Base-by-base conservation (phyloP, 352 stramenopile species). In the Aphanomyces euteiches region DNA sequence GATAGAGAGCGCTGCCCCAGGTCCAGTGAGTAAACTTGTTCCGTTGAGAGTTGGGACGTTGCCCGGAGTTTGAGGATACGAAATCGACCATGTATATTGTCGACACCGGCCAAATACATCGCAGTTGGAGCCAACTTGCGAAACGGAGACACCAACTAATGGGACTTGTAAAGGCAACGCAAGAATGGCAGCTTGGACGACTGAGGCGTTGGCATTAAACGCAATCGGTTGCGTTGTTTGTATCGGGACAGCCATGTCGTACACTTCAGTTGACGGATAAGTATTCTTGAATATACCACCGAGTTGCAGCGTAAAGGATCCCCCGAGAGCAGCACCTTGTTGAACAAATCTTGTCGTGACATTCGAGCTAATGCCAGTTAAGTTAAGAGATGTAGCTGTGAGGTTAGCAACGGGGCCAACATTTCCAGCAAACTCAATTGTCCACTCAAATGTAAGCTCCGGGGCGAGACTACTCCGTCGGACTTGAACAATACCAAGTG, bases 81-180 rank as follows among this genome's bases (percentile, higher is more conserved):
- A 88, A 57, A 93, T 82, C 0, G 72, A 78, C 85, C 85, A 93
- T 6, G 69, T 82, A 74, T 90, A 91, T 5, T 82, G 79, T 56
- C 84, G 83, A 68, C 85, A 93, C 19, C 89, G 71, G 0, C 65
- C 57, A 39, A 91, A 91, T 3, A 56, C 70, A 45, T 93, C 85
- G 36, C 85, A 93, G 7, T 86, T 76, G 5, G 77, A 8, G 7
- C 79, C 79, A 0, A 57, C 28, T 0, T 83, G 78, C 4, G 74
- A 75, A 0, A 93, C 74, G 3, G 43, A 12, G 13, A 70, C 38
- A 10, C 64, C 64, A 1, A 74, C 59, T 0, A 79, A 67, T 5
- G 67, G 36, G 15, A 86, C 81, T 0, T 79, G 88, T n/a, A 89
- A 66, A 0, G 74, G 53, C 0, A 91, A 66, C 0, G 58, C 59